Conservation (phyloP, 1,284 basidiomycete species). For the Rhizoctonia solani region DNA sequence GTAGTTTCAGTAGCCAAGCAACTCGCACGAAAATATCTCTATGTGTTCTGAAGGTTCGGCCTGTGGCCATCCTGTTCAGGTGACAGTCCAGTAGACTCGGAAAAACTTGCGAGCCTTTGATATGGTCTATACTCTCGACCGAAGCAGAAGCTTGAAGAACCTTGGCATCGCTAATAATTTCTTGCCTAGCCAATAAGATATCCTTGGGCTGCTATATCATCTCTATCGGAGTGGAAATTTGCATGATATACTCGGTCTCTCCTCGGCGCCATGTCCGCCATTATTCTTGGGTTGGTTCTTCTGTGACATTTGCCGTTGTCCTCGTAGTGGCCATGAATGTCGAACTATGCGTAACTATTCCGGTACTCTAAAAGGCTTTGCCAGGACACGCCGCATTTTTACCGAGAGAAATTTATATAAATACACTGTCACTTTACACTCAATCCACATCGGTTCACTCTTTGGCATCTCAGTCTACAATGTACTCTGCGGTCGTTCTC, state of each 20-base stretch:
- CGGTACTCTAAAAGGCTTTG: neutral
- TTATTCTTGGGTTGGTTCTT: neutral
- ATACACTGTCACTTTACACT: neutral
- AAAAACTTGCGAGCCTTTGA: constrained; percentile 17
- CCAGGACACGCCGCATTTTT: constrained; percentile 1
- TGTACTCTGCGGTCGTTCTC: constrained; percentile 30
- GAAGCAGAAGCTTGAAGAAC: neutral
- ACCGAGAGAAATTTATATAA: constrained; percentile 15
- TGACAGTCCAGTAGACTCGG: constrained; percentile 1
- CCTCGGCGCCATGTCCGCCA: constrained; percentile 9
- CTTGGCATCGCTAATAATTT: neutral
- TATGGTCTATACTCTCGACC: neutral
- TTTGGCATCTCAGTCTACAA: constrained; percentile 2
- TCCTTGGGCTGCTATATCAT: neutral
- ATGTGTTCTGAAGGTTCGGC: neutral
- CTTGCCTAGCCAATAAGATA: neutral
- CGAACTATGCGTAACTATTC: neutral
- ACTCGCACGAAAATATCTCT: neutral
- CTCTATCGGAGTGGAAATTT: neutral
- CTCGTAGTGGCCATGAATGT: neutral
- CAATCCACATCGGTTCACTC: constrained; percentile 9
- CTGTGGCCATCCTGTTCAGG: neutral
- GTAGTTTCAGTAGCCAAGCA: neutral
- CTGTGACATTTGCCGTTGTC: neutral
- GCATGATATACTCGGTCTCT: constrained; percentile 15